These are phyloP conservation scores for Lithospermum erythrorhizon DNA, from an alignment of 257 asterid genomes.

Conservation along the genomic window DNA sequence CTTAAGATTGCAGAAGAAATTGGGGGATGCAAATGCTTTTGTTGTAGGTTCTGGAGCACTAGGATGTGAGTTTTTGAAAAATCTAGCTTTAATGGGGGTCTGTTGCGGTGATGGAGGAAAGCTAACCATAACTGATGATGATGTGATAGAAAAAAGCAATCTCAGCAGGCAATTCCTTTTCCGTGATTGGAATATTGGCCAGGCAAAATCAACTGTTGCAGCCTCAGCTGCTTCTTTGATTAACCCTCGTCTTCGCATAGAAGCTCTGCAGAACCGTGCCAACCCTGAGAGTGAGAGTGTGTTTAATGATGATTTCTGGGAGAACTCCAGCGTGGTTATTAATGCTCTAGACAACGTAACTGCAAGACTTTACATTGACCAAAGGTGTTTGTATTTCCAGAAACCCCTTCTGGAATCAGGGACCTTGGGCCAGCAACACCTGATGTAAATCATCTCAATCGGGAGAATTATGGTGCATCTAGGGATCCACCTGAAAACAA, in stretches of 20 bases:
- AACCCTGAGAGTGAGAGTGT: conserved; percentile 33
- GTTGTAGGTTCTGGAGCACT: conserved; percentile 46
- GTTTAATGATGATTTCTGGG: conserved; percentile 38
- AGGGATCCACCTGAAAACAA: conserved; percentile 40
- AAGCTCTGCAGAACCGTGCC: conserved; percentile 36
- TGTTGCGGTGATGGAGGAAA: conserved; percentile 32
- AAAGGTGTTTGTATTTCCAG: conserved; percentile 37
- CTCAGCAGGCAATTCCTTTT: conserved; percentile 45
- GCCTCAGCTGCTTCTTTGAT: conserved; percentile 36
- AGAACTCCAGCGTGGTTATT: conserved; percentile 29
- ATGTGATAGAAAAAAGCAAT: conserved; percentile 45
- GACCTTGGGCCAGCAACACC: conserved; percentile 45
- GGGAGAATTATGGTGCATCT: conserved; percentile 42
- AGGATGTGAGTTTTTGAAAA: conserved; percentile 44
- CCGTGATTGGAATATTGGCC: conserved; percentile 53
- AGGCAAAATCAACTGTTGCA: conserved; percentile 46
- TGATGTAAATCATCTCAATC: conserved; percentile 39
- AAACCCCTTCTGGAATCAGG: conserved; percentile 38
- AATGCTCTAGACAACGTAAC: conserved; percentile 38
- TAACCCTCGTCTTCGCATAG: conserved; percentile 25
- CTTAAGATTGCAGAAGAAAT: conserved; percentile 40
- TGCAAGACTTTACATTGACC: conserved; percentile 38
- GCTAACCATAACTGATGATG: conserved; percentile 42
- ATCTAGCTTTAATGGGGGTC: conserved; percentile 45
- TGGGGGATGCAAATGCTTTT: conserved; percentile 31